Conservation (phyloP, 1,284 basidiomycete species). For the Phlebopus sp. region DNA sequence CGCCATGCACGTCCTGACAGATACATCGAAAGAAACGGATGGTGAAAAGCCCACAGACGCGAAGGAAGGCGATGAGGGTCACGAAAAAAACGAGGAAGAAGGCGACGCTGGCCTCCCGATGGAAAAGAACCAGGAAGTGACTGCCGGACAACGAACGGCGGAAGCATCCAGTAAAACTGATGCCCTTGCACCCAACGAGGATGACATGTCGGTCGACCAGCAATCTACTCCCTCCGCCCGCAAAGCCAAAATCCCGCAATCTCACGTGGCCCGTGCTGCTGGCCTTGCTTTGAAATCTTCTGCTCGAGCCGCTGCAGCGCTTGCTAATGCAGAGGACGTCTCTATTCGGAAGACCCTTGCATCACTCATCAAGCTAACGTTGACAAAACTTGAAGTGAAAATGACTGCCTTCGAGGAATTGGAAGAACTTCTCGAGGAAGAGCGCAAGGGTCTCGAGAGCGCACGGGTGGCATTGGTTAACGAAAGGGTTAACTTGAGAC, state of each 20-base stretch:
- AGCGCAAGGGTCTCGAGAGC: constrained; percentile 72
- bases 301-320: constrained; percentile 78
- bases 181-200: constrained; percentile 24
- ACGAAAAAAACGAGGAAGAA: constrained; percentile 39
- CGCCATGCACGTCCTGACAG: constrained; percentile 77
- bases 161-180: constrained; percentile 17
- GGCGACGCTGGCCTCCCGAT: constrained; percentile 22
- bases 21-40: constrained; percentile 32
- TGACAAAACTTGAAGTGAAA: constrained; percentile 93
- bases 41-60: constrained; percentile 25
- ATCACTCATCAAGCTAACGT: constrained; percentile 85
- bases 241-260: constrained; percentile 56
- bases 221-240: constrained; percentile 36
- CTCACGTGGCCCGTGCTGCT: constrained; percentile 78
- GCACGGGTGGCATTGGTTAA: constrained; percentile 64
- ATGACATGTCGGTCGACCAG: constrained; percentile 44
- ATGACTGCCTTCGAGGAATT: constrained; percentile 90
- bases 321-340: constrained; percentile 84
- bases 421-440: constrained; percentile 86
- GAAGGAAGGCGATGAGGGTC: constrained; percentile 21
- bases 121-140: constrained; percentile 27
- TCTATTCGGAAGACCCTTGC: constrained; percentile 82
- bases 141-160: constrained; percentile 14
- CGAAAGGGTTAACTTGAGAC: constrained; percentile 63
- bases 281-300: constrained; percentile 86